Evolutionary conservation across 1,139 yeast genomes (phyloP).

Genomic region (Nakaseomyces uthaithaninus): DNA sequence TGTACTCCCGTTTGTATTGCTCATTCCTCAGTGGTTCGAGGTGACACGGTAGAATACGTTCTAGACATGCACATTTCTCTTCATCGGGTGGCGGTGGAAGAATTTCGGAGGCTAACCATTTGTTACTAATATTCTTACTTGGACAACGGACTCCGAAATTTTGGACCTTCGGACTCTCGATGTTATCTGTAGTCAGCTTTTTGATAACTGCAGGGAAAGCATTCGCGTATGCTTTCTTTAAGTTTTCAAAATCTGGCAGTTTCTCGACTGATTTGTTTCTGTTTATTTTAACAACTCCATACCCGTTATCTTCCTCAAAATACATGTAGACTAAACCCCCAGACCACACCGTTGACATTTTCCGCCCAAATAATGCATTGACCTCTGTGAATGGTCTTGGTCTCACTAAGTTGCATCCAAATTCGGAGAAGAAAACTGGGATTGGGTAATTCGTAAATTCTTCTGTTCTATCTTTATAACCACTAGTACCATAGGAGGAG

Average conservation of each 20-base stretch:
- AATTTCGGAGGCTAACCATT: constrained; percentile 39
- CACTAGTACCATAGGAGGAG: constrained; percentile 48
- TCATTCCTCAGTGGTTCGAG: constrained; percentile 31
- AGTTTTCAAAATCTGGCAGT: constrained; percentile 38
- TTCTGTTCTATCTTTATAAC: constrained; percentile 46
- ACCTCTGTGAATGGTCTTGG: constrained; percentile 66
- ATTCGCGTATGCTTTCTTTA: constrained; percentile 32
- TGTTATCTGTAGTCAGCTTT: constrained; percentile 11
- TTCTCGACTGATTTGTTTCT: constrained; percentile 40
- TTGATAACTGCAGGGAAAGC: constrained; percentile 34
- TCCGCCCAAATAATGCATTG: constrained; percentile 47
- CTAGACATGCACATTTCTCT: constrained; percentile 50
- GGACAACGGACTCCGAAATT: background rate
- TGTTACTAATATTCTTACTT: constrained; percentile 12
- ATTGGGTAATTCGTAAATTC: constrained; percentile 42
- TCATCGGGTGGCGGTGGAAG: constrained; percentile 51
- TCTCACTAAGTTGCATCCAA: constrained; percentile 47
- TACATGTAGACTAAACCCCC: constrained; percentile 91
- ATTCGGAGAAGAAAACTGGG: constrained; percentile 56
- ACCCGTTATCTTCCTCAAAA: constrained; percentile 71
- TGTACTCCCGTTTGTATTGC: constrained; percentile 20
- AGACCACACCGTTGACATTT: constrained; percentile 79
- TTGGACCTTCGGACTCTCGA: background rate
- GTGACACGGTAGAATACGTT: constrained; percentile 44
- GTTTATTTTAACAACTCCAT: constrained; percentile 61